phyloP scores from a whole-genome alignment of 768 basidiomycete genomes.

The Kockovaella imperatae region DNA sequence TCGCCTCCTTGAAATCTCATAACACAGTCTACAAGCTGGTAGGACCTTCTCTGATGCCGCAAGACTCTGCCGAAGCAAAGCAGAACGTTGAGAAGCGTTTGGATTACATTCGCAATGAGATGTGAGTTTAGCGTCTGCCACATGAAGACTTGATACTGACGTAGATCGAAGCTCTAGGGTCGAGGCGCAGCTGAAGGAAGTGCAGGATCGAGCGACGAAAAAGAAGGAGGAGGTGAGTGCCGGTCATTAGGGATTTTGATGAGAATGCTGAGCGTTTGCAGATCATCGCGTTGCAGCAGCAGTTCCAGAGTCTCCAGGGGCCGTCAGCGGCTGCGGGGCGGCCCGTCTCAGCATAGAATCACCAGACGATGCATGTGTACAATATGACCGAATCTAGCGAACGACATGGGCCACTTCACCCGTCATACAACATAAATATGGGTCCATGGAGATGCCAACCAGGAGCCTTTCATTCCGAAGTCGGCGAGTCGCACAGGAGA shows the following conservation, averaged over 20 bases:
- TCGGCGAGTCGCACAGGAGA: too few relatives aligned
- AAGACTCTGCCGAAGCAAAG: conserved; percentile 80
- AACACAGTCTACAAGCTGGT: conserved; percentile 85
- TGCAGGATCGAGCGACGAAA: conserved; percentile 65
- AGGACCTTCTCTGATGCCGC: conserved; percentile 81
- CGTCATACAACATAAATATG: too few relatives aligned
- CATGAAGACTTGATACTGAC: too few relatives aligned
- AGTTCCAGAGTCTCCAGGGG: conserved; percentile 26
- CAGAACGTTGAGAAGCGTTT: conserved; percentile 80
- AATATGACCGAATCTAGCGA: too few relatives aligned
- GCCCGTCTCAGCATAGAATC: too few relatives aligned
- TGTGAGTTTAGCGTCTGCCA: too few relatives aligned
- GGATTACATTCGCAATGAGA: conserved; percentile 78
- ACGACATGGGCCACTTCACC: too few relatives aligned
- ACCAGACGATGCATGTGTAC: too few relatives aligned
- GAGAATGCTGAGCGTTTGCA: conserved; percentile 5
- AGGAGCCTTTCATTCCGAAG: too few relatives aligned
- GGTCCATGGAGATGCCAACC: too few relatives aligned
- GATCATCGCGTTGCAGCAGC: conserved; percentile 35
- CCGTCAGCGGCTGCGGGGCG: not conserved
- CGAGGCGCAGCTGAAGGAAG: conserved; percentile 71
- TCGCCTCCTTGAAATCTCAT: conserved; percentile 60
- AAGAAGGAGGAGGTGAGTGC: conserved; percentile 70
- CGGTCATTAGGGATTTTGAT: not conserved
- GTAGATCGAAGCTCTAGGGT: too few relatives aligned